These are phyloP conservation scores for Hyaloperonospora brassicae DNA, from an alignment of 352 stramenopile genomes.

Conservation along the genomic window DNA sequence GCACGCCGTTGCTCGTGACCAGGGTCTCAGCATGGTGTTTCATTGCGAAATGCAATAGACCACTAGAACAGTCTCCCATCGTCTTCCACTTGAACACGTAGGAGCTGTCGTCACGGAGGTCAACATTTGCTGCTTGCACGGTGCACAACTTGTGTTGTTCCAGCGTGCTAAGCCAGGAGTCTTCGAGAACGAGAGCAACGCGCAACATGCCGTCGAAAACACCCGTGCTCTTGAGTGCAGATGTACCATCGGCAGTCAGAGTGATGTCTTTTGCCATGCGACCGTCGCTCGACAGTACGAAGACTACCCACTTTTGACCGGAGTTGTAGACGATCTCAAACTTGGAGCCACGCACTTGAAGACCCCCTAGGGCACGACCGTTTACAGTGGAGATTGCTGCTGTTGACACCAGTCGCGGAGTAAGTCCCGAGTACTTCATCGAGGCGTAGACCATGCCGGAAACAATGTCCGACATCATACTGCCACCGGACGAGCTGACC, in stretches of 20 bases:
- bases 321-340: conserved; percentile 48
- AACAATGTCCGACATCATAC: conserved; percentile 44
- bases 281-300: conserved; percentile 38
- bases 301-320: conserved; percentile 54
- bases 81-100: conserved; percentile 58
- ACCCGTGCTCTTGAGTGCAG: conserved; percentile 25
- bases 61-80: conserved; percentile 37
- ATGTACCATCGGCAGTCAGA: conserved; percentile 29
- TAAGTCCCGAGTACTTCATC: conserved; percentile 37
- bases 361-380: conserved; percentile 18
- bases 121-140: conserved; percentile 32
- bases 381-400: conserved; percentile 45
- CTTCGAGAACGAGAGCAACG: conserved; percentile 33
- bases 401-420: conserved; percentile 33
- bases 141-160: conserved; percentile 49
- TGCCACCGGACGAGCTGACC: conserved; percentile 14
- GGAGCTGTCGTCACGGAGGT: conserved; percentile 34
- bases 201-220: conserved; percentile 44
- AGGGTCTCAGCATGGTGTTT: conserved; percentile 44
- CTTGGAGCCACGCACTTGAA: conserved; percentile 31
- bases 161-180: conserved; percentile 28
- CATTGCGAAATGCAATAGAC: conserved; percentile 54
- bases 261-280: conserved; percentile 34
- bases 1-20: conserved; percentile 12
- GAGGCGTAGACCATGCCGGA: conserved; percentile 61